phyloP scores from a whole-genome alignment of 2,329 filamentous ascomycete species.

The Fusarium sterilihyphosum region DNA sequence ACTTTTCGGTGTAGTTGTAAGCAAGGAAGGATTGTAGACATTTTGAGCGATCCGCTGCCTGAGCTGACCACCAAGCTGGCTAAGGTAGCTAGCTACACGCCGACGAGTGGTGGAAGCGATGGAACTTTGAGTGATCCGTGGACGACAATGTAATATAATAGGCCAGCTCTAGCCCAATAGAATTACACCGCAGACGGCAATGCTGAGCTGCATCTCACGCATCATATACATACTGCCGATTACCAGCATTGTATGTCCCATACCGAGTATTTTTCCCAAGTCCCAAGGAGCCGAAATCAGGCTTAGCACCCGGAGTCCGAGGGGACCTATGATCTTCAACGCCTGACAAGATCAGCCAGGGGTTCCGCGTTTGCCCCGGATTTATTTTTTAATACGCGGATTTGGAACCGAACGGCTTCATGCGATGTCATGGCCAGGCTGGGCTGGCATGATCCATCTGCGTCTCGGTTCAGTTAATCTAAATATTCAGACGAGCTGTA shows the following conservation, averaged over 20 bases:
- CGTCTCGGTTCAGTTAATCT: background rate
- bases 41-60: background rate
- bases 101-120: background rate
- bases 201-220: background rate
- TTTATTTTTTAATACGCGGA: conserved; percentile 15
- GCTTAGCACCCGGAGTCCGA: background rate
- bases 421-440: background rate
- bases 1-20: background rate
- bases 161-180: conserved; percentile 16
- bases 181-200: conserved; percentile 5
- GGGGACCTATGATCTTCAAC: conserved; percentile 19
- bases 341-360: conserved; percentile 10
- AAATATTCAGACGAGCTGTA: background rate
- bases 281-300: background rate
- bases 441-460: conserved; percentile 6
- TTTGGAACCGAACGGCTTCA: background rate
- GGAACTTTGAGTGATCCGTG: background rate
- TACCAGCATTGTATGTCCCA: background rate
- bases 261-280: background rate
- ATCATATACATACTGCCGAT: background rate
- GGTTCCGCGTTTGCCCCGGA: conserved; percentile 17
- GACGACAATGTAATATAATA: background rate
- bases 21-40: background rate
- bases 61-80: conserved; percentile 1
- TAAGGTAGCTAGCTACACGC: background rate